Conservation (phyloP, 805 yeast genomes). For the Saturnispora serradocipensis region DNA sequence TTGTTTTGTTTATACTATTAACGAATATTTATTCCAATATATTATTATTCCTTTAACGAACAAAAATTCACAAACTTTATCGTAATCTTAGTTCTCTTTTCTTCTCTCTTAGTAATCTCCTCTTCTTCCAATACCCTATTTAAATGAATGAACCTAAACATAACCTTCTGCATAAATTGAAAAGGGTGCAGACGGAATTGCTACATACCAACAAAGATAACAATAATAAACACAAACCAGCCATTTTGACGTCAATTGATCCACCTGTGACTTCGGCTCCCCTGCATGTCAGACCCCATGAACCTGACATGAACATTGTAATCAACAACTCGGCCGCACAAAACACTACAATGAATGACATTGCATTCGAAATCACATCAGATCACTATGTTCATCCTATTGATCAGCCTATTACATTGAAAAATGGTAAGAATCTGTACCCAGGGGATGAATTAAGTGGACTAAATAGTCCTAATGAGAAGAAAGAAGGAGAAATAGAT, state of each 20-base stretch:
- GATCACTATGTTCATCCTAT: constrained; percentile 23
- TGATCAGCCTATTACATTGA: constrained; percentile 22
- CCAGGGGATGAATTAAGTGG: constrained; percentile 1
- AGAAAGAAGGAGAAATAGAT: constrained; percentile 10
- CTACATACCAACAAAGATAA: not conserved
- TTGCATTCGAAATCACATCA: constrained; percentile 24
- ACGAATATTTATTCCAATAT: constrained; percentile 8
- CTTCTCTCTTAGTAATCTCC: too few relatives aligned
- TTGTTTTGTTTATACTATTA: constrained; percentile 8
- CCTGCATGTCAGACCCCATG: constrained; percentile 1
- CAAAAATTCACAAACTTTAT: not conserved
- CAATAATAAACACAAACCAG: not conserved
- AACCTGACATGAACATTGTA: not conserved
- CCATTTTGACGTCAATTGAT: not conserved
- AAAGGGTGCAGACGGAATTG: not conserved
- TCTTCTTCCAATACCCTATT: not conserved
- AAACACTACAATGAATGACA: constrained; percentile 13
- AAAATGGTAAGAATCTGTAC: constrained; percentile 13
- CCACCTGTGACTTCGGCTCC: not conserved
- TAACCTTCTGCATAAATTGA: constrained; percentile 1
- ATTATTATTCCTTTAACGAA: constrained; percentile 1
- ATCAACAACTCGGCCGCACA: not conserved
- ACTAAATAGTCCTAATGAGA: not conserved
- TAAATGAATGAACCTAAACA: not conserved
- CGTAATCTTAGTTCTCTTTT: not conserved